A percentile compares a stretch with the other conserved stretches of the same genome.
These are phyloP conservation scores for Lactuca sativa DNA, from an alignment of 129 eudicot species.

Conservation along the genomic window DNA sequence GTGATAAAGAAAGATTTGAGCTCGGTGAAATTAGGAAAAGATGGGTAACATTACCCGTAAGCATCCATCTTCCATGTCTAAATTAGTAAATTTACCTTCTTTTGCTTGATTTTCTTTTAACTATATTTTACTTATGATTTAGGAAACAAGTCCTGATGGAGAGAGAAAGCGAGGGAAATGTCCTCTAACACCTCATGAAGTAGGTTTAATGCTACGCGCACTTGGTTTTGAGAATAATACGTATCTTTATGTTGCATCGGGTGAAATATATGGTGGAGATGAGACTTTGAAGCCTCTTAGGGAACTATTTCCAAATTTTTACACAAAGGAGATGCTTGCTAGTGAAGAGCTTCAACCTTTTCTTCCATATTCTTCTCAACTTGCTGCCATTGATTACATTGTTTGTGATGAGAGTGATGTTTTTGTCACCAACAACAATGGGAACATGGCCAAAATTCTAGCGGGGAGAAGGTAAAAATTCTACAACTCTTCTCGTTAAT, in stretches of 20 bases:
- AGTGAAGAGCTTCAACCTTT: conserved; percentile 66
- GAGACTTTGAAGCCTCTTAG: conserved; percentile 79
- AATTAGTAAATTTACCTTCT: not conserved
- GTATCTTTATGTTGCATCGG: conserved; percentile 89
- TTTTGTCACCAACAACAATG: conserved; percentile 88
- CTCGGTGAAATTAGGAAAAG: conserved; percentile 94
- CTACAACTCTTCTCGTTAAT: not conserved
- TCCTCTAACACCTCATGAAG: conserved; percentile 95
- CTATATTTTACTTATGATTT: conserved; percentile 10
- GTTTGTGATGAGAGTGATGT: conserved; percentile 96
- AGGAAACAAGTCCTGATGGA: conserved; percentile 88
- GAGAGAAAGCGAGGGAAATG: conserved; percentile 94
- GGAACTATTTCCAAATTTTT: conserved; percentile 90
- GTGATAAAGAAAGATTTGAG: conserved; percentile 91
- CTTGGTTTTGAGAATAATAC: conserved; percentile 82
- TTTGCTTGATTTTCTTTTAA: not conserved
- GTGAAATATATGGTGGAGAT: conserved; percentile 97
- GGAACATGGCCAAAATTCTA: conserved; percentile 95
- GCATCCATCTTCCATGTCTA: conserved; percentile 7
- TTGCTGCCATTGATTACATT: conserved; percentile 91
- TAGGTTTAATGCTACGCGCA: conserved; percentile 89
- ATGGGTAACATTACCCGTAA: conserved; percentile 95
- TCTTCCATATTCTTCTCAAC: conserved; percentile 86
- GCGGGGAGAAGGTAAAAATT: conserved; percentile 82
- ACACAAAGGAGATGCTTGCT: conserved; percentile 90